These are phyloP conservation scores for Yamadazyma epiphylla DNA, from an alignment of 1,139 yeast species.

Conservation along the genomic window DNA sequence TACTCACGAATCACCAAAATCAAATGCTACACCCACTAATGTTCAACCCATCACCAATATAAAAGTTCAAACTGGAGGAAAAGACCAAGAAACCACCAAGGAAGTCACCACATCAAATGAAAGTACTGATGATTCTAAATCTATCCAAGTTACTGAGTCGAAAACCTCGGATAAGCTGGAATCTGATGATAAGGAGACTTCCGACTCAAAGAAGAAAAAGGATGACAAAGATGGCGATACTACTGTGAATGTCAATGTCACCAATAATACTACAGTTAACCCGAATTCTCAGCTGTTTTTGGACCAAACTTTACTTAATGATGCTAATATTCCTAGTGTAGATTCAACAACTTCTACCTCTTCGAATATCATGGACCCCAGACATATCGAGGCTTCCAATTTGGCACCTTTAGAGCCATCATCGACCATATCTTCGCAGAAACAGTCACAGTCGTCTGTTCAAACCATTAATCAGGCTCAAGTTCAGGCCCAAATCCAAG, in stretches of 20 bases:
- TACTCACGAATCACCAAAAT: background rate
- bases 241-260: background rate
- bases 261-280: background rate
- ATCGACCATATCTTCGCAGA: no score
- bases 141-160: no score
- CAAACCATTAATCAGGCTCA: no score
- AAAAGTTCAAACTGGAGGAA: background rate
- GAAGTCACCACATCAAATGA: no score
- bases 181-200: background rate
- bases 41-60: background rate
- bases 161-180: background rate
- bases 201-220: background rate
- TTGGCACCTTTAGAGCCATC: no score
- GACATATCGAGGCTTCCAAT: background rate
- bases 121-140: no score
- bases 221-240: background rate
- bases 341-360: constrained; percentile 8
- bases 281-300: background rate
- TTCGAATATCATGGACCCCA: constrained; percentile 3
- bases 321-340: constrained; percentile 7
- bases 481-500: no score
- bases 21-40: background rate
- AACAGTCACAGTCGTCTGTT: no score
- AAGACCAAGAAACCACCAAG: no score
- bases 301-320: background rate